Base-by-base conservation (phyloP, 2,329 filamentous ascomycete species). In the Ilyonectria destructans region DNA sequence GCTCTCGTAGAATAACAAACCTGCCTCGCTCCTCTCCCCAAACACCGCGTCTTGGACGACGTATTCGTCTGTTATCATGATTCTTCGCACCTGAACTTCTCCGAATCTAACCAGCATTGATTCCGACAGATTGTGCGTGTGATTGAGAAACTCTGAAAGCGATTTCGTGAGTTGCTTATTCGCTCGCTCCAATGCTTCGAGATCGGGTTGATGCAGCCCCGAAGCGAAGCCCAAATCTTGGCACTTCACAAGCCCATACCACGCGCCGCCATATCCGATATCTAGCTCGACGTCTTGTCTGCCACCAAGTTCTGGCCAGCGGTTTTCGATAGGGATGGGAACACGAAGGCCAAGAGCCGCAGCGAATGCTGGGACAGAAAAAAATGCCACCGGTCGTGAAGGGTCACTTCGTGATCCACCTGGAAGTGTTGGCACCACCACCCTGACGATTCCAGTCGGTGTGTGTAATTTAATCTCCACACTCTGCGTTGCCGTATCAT, bases 251-350 rank as follows among this genome's bases (percentile, higher is more conserved):
- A 46, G 45, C 3, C 45, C 45, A 46, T 46, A 46, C 45, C 45
- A 46, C 9, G 45, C 19, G 45, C 45, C 45, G 19, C 45, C 45
- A 15, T 46, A 46, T 23, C 45, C 45, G 10, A 46, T 46, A 8
- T 46, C 45, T 9, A 46, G 8, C 45, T 46, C 45, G 8, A 46
- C 45, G 10, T 46, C 19, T 17, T 52, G 7, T 8, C 62, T 55
- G 43, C 51, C 21, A 4, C 54, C 54, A 2, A 65, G 57, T 15
- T 65, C 63, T 26, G 63, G 63, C 63, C 63, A 65, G 19, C 43
- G 52, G 3, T 48, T 43, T 1, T 35, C 8, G n/a, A 21, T 4
- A 3, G 57, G 51, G 9, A 65, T 56, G 9, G 40, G 8, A 5
- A 65, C 63, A 4, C 33, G 26, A 1, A 65, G 31, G 23, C 40